Base-by-base conservation (phyloP, 257 asterid species). In the Capsicum baccatum region DNA sequence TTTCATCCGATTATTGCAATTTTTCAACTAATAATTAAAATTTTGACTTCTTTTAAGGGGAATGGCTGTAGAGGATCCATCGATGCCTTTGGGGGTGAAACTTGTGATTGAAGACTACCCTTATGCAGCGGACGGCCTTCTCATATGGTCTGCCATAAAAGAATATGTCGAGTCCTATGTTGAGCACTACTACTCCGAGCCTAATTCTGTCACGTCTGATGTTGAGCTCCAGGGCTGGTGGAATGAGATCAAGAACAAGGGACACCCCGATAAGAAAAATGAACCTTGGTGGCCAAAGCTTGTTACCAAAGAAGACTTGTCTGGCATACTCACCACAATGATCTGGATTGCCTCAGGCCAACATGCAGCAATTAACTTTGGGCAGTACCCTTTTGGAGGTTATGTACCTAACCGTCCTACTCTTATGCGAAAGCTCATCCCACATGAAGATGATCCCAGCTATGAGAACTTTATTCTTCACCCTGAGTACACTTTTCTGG, bases 261-360 rank as follows among this genome's bases (percentile, higher is more conserved):
- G 99, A 58, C 98, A 95, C 89, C 54, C 82, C 2, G 90, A 94
- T 79, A 95, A 95, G 80, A 88, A 91, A 87, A 83, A 92, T 0
- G 98, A 95, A 87, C 89, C 95, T 0, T 95, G 99, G 99, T 95
- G 99, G 99, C 98, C 98, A 39, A 88, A 87, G 16, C 99, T 94
- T 55, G 52, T 62, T 1, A 94, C 95, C 10, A 93, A 92, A 63
- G 94, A 91, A 63, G 99, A 92, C 83, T 90, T 95, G 79, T 89
- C 94, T 0, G 79, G 83, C 83, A 94, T 95, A 35, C 90, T 95
- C 11, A 83, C 98, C 59, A 95, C 88, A 17, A 95, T 95, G 84
- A 93, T 95, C 59, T 95, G 99, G 99, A 85, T 88, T 7, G 97
- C 97, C 71, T 95, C 99, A n/a, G 98, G 95, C 66, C 98, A 95